Percentiles rank a stretch among this genome's conserved stretches.
phyloP scores from a whole-genome alignment of 352 stramenopile genomes.

The Pythium aquatile region DNA sequence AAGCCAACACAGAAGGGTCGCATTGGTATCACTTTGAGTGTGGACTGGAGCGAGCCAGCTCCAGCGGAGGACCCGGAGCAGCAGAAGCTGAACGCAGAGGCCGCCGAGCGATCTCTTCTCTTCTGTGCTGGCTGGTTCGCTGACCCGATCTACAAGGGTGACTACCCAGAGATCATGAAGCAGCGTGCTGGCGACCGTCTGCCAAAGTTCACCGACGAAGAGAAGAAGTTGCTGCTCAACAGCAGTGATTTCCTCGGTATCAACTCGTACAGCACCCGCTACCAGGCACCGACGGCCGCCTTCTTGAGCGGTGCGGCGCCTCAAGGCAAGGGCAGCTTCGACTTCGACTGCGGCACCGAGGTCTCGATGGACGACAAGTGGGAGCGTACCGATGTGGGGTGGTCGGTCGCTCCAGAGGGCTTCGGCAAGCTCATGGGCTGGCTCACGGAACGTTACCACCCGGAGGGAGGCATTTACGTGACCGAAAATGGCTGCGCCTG shows the following conservation, averaged over 20 bases:
- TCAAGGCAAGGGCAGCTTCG: constrained; percentile 32
- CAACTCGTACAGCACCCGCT: neutral
- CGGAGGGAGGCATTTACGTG: constrained; percentile 73
- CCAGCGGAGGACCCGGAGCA: constrained; percentile 41
- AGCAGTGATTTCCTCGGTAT: neutral
- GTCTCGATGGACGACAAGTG: constrained; percentile 45
- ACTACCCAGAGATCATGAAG: constrained; percentile 91
- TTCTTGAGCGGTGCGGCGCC: constrained; percentile 19
- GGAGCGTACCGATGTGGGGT: constrained; percentile 80
- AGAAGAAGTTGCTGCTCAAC: neutral
- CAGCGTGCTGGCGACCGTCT: neutral
- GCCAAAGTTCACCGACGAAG: neutral
- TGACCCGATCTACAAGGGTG: constrained; percentile 90
- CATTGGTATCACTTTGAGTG: constrained; percentile 92
- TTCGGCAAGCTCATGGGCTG: constrained; percentile 87
- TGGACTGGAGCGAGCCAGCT: constrained; percentile 85
- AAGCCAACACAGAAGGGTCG: constrained; percentile 43
- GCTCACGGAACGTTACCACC: constrained; percentile 83
- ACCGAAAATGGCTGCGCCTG: constrained; percentile 91
- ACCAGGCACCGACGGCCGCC: neutral
- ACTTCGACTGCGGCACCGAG: constrained; percentile 40
- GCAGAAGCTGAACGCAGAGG: constrained; percentile 55
- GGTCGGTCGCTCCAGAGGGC: constrained; percentile 74
- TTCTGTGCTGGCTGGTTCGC: constrained; percentile 90
- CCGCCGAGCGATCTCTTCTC: constrained; percentile 77